Evolutionary conservation across 139 green algal species (phyloP), one percentile per base, ranked within the genome.

Genomic region (Zygnema circumcarinatum): DNA sequence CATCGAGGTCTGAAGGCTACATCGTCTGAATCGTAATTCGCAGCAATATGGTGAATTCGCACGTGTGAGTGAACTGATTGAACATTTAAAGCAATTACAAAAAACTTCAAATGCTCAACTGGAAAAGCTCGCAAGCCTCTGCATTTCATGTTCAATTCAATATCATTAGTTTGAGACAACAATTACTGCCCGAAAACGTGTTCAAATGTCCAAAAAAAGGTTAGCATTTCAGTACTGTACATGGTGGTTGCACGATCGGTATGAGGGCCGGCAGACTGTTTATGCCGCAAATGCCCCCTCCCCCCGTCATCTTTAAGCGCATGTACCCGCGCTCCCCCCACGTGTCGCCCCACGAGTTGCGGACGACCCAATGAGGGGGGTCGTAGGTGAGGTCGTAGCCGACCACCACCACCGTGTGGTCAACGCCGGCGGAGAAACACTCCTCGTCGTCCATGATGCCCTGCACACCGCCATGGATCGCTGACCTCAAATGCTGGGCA

Each of bases 261-360:
- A 62, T 16, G 16, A 62, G 47, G 7, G 47, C 47, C 47, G 47
- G 47, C 7, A 62, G 47, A 16, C 47, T 62, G 16, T 62, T 62
- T 62, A 78, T 42, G 16, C 69, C 69, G 16, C 69, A 78, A 42
- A 78, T 40, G 16, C 69, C 69, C 3, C 3, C 7, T 40, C 69
- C 69, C 16, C 36, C 69, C 7, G 35, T 53, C 7, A 42, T 42
- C 11, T 40, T 42, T 7, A 78, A 25, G 3, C 69, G 69, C 69
- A 78, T 78, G 69, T 40, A 78, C 7, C 69, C 69, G 69, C 16
- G 3, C 16, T 78, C 69, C 11, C 69, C 69, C 69, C 69, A 78
- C 7, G 7, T 53, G 11, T 3, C 7, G 7, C 69, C 69, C 69
- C 69, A 78, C 35, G 69, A 78, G 69, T 78, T 78, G 11, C 36